Evolutionary conservation across 75 land plant species (phyloP), one percentile per base, ranked within the genome.

Genomic region (Pinus albicaulis): DNA sequence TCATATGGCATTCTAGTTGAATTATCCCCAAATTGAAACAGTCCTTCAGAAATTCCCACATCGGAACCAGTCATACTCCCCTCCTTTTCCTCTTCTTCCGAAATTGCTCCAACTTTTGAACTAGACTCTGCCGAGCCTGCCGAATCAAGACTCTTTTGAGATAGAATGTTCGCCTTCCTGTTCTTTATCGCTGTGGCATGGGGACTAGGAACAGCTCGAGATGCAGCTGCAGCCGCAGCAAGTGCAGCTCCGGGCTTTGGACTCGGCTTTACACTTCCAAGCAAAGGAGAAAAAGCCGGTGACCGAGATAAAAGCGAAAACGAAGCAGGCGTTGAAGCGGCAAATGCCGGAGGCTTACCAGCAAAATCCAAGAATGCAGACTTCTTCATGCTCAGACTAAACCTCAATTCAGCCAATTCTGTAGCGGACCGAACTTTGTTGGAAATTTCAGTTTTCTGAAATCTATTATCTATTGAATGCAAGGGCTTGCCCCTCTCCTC

Each of bases 171-270:
- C 12, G 84, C 84, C 63, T 83, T 77, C 81, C 86, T 81, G 59
- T 71, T 78, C 80, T 92, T 90, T 57, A 89, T 75, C 12, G 89
- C 90, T 1, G 89, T 77, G 20, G 89, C 89, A 48, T 86, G 83
- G 19, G 93, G 87, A 7, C 91, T 82, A 24, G 89, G 86, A 59
- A 83, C 62, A 10, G 87, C 75, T 53, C 94, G 34, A 12, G 98
- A 89, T 15, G 96, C 93, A 1, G 94, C 92, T 0, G 94, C 88
- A 15, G 98, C 98, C 7, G 92, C 92, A n/a, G 98, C 98, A 25
- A 95, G 84, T 0, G 98, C 98, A 36, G 96, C 96, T 22, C 98
- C 98, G 1, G 98, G 98, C 80, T 84, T 92, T 8, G 90, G 85
- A 72, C 79, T 89, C 17, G 94, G 79, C 52, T 79, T 66, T 10